Conservation (phyloP, 768 basidiomycete genomes). For the Neoboletus magnificus region DNA sequence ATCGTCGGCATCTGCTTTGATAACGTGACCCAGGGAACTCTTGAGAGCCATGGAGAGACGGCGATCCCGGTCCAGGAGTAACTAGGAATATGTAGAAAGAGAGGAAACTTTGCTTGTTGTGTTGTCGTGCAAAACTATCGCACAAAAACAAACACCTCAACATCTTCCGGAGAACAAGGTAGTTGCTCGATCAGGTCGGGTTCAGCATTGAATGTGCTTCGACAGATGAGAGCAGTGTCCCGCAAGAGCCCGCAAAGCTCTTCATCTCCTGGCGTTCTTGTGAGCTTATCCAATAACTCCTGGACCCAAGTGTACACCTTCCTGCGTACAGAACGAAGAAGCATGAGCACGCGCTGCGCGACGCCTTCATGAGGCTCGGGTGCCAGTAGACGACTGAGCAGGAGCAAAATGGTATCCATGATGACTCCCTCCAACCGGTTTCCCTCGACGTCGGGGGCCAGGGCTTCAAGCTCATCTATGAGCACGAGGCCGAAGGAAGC, state of each 20-base stretch:
- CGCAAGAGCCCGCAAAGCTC: slow-evolving; percentile 27
- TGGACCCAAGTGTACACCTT: slow-evolving; percentile 37
- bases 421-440: slow-evolving; percentile 40
- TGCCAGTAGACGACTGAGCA: slow-evolving; percentile 36
- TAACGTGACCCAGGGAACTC: background rate
- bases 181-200: slow-evolving; percentile 1
- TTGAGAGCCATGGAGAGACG: slow-evolving; percentile 30
- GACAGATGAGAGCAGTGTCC: slow-evolving; percentile 39
- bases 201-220: slow-evolving; percentile 31
- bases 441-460: slow-evolving; percentile 31
- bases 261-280: slow-evolving; percentile 6
- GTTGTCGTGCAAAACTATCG: slow-evolving; percentile 28
- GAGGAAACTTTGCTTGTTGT: slow-evolving; percentile 8
- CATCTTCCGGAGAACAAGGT: slow-evolving; percentile 21
- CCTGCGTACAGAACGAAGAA: slow-evolving; percentile 33
- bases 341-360: slow-evolving; percentile 12
- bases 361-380: slow-evolving; percentile 14
- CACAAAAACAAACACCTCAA: slow-evolving; percentile 23
- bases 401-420: slow-evolving; percentile 30
- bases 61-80: slow-evolving; percentile 30
- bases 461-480: slow-evolving; percentile 31
- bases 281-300: slow-evolving; percentile 27
- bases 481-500: slow-evolving; percentile 33
- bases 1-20: background rate
- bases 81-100: slow-evolving; percentile 6